Conservation (phyloP, 768 basidiomycete species). For the Gyrodon lividus region DNA sequence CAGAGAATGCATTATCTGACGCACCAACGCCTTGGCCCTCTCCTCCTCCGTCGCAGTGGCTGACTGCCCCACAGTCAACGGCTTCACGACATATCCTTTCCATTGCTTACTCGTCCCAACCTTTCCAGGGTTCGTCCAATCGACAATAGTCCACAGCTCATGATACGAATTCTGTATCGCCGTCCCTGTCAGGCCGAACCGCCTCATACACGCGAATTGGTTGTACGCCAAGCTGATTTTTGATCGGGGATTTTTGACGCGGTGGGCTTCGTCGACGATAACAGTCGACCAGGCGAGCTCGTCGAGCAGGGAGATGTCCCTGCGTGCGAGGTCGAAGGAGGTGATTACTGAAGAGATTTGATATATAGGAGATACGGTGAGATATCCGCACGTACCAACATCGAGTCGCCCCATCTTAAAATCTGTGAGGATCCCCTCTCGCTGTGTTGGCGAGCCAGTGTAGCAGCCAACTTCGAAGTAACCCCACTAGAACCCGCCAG, state of each 20-base stretch:
- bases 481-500: conserved; percentile 64
- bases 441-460: conserved; percentile 49
- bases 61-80: conserved; percentile 68
- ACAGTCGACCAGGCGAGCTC: conserved; percentile 70
- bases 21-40: conserved; percentile 51
- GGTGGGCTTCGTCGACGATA: conserved; percentile 88
- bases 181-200: conserved; percentile 88
- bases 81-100: conserved; percentile 68
- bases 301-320: conserved; percentile 67
- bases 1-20: conserved; percentile 9
- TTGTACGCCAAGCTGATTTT: conserved; percentile 69
- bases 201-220: conserved; percentile 59
- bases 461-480: conserved; percentile 88
- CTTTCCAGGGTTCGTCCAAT: conserved; percentile 86
- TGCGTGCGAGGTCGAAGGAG: conserved; percentile 72
- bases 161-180: conserved; percentile 85
- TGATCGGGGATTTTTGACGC: conserved; percentile 76
- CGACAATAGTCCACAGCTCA: conserved; percentile 89
- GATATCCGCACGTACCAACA: conserved; percentile 54
- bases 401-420: conserved; percentile 85
- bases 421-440: conserved; percentile 57
- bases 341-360: conserved; percentile 60
- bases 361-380: background rate
- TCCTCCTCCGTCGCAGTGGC: conserved; percentile 62
- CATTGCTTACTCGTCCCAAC: conserved; percentile 77